These are phyloP conservation scores for Komagataella phaffii DNA, from an alignment of 805 yeast species.

Conservation along the genomic window DNA sequence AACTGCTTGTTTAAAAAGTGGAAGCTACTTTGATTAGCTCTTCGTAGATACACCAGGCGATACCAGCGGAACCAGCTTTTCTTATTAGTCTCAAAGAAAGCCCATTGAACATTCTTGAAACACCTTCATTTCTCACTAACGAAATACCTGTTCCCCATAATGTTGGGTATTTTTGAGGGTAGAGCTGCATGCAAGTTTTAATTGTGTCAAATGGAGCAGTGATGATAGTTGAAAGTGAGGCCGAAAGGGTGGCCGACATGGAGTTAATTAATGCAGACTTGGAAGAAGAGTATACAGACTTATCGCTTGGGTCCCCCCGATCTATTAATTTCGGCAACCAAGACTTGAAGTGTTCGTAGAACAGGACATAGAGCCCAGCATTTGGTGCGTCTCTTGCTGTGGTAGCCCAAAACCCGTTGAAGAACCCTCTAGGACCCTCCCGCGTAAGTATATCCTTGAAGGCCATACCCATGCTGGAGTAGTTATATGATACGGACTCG, in stretches of 20 bases:
- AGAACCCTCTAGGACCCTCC: conserved; percentile 58
- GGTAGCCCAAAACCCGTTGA: conserved; percentile 81
- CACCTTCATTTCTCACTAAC: conserved; percentile 31
- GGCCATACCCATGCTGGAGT: conserved; percentile 53
- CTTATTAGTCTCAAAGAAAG: conserved; percentile 66
- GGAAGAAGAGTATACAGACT: conserved; percentile 14
- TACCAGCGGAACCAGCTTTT: conserved; percentile 86
- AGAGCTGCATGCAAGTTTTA: conserved; percentile 80
- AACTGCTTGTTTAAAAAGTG: not conserved
- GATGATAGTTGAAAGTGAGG: conserved; percentile 65
- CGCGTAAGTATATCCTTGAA: conserved; percentile 34
- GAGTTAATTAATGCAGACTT: conserved; percentile 53
- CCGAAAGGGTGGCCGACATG: conserved; percentile 65
- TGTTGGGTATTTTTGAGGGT: conserved; percentile 31
- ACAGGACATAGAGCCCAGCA: conserved; percentile 82
- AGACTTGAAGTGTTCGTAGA: conserved; percentile 67
- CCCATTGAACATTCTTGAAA: conserved; percentile 64
- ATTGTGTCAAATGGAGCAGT: conserved; percentile 95
- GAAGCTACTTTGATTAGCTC: conserved; percentile 43
- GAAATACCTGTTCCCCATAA: conserved; percentile 23
- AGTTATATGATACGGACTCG: conserved; percentile 69
- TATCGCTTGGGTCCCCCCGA: conserved; percentile 1
- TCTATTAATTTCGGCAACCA: conserved; percentile 30
- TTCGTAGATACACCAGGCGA: conserved; percentile 95
- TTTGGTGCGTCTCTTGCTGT: conserved; percentile 88